Evolutionary conservation across 805 yeast species (phyloP).

Genomic region (Kazachstania bromeliacearum): DNA sequence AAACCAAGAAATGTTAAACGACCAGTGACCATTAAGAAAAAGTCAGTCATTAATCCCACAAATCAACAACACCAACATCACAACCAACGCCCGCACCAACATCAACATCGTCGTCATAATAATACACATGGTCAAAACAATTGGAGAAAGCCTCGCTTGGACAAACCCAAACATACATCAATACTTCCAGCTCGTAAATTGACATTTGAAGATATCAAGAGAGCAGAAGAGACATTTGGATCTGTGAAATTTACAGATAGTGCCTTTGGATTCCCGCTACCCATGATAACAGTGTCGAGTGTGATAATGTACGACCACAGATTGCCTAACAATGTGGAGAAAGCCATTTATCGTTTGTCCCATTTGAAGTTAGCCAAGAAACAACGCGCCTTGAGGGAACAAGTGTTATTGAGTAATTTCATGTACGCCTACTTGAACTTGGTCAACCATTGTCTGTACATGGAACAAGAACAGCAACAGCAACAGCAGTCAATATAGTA

Average conservation of each 20-base stretch:
- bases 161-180: too few species aligned
- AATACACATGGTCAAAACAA: too few species aligned
- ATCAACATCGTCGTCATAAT: too few species aligned
- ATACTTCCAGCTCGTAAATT: constrained; percentile 26
- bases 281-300: constrained; percentile 69
- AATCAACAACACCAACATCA: neutral
- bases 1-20: neutral
- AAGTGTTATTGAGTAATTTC: constrained; percentile 86
- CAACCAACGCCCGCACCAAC: too few species aligned
- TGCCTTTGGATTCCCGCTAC: constrained; percentile 81
- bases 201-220: constrained; percentile 29
- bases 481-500: too few species aligned
- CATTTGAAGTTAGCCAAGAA: constrained; percentile 93
- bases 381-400: constrained; percentile 81
- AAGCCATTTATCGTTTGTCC: constrained; percentile 87
- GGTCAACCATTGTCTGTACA: constrained; percentile 81
- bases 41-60: neutral
- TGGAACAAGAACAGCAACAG: too few species aligned
- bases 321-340: constrained; percentile 88
- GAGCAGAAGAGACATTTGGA: constrained; percentile 40
- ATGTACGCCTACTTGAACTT: constrained; percentile 95
- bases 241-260: constrained; percentile 60
- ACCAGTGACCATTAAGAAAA: neutral
- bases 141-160: too few species aligned
- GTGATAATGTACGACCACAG: constrained; percentile 74